Percentiles rank a stretch among this genome's conserved stretches.
These are phyloP conservation scores for Acanthamoeba healyi DNA, from an alignment of 208 protist genomes.

Conservation along the genomic window DNA sequence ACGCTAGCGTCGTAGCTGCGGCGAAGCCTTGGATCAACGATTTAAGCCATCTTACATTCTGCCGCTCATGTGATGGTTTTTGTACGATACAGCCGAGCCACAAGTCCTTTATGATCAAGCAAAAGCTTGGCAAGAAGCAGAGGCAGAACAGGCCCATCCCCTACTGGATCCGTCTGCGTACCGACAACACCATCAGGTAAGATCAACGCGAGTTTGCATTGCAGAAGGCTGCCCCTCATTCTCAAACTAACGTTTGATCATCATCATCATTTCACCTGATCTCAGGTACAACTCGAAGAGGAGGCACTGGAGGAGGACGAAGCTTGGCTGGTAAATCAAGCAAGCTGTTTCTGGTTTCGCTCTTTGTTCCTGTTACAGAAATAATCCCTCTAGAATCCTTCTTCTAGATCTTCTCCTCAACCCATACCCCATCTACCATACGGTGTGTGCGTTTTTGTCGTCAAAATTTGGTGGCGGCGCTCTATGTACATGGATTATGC, in stretches of 20 bases:
- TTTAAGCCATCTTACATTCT: too few relatives aligned
- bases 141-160: conserved; percentile 93
- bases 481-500: background rate
- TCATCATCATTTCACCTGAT: too few relatives aligned
- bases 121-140: conserved; percentile 90
- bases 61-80: background rate
- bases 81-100: conserved; percentile 88
- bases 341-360: background rate
- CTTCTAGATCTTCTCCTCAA: background rate
- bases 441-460: too few relatives aligned
- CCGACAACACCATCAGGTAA: conserved; percentile 92
- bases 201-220: too few relatives aligned
- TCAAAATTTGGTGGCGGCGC: background rate
- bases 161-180: conserved; percentile 93
- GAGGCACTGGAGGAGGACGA: conserved; percentile 88
- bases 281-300: conserved; percentile 89
- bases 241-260: too few relatives aligned
- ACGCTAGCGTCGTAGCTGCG: background rate
- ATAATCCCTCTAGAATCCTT: conserved; percentile 1
- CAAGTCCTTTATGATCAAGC: conserved; percentile 91
- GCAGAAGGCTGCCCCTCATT: background rate
- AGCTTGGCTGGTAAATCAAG: conserved; percentile 87
- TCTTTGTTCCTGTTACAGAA: conserved; percentile 30
- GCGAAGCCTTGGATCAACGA: background rate
- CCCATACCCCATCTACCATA: background rate